Evolutionary conservation across 176 grass and related monocot species (phyloP).

Genomic region (Thalia dealbata): DNA sequence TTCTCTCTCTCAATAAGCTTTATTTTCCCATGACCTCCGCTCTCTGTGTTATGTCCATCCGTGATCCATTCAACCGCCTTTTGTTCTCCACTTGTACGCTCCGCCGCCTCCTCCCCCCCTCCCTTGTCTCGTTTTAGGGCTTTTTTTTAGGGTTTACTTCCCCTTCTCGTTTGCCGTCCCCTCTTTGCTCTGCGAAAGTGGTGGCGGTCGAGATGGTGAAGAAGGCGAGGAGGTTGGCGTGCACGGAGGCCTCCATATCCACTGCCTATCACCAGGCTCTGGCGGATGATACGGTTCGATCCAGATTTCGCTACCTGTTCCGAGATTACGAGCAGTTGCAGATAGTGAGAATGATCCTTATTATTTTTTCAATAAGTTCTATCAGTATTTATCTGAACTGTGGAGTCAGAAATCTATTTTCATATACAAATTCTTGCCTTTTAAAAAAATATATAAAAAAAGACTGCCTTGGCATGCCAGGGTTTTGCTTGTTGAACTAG

Average conservation of each 20-base stretch:
- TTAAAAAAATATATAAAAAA: neutral
- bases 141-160: neutral
- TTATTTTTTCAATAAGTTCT: neutral
- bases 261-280: neutral
- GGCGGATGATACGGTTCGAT: neutral
- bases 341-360: neutral
- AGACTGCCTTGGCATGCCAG: no score
- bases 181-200: neutral
- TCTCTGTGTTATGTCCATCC: neutral
- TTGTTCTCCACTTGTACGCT: neutral
- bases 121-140: neutral
- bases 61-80: neutral
- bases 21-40: neutral
- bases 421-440: neutral
- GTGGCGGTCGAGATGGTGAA: neutral
- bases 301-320: neutral
- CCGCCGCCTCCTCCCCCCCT: neutral
- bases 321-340: slow-evolving; percentile 5
- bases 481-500: no score
- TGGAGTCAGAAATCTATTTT: neutral
- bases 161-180: neutral
- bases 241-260: neutral
- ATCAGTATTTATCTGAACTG: neutral
- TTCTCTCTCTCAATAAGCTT: neutral
- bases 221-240: neutral